phyloP scores from a whole-genome alignment of 75 land plant genomes.

The Larix kaempferi region DNA sequence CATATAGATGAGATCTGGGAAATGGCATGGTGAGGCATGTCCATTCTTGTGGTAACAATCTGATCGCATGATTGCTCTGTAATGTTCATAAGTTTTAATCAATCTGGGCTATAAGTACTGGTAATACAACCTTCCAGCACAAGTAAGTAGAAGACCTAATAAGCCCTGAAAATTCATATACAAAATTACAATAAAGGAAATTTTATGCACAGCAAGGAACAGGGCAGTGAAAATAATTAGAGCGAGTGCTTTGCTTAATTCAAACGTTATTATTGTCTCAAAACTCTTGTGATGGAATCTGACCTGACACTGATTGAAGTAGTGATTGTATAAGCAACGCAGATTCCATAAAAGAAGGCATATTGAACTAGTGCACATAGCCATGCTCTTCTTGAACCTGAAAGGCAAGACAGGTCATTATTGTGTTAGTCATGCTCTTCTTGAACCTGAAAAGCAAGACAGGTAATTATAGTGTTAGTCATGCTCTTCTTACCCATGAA shows the following conservation, averaged over 20 bases:
- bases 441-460: slow-evolving; percentile 37
- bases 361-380: slow-evolving; percentile 64
- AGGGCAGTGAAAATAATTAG: not conserved
- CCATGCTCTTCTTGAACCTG: slow-evolving; percentile 60
- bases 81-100: not conserved
- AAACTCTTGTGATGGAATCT: not conserved
- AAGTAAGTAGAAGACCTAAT: not conserved
- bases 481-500: slow-evolving; percentile 49
- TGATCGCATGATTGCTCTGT: slow-evolving; percentile 21
- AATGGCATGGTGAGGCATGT: slow-evolving; percentile 9
- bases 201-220: not conserved
- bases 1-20: slow-evolving; percentile 39
- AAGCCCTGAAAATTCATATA: not conserved
- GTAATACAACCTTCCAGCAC: slow-evolving; percentile 11
- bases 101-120: slow-evolving; percentile 24
- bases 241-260: not conserved
- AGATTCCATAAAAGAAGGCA: slow-evolving; percentile 49
- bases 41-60: slow-evolving; percentile 22
- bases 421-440: slow-evolving; percentile 29
- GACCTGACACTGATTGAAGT: slow-evolving; percentile 74
- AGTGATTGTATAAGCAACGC: slow-evolving; percentile 72
- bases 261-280: not conserved
- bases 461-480: slow-evolving; percentile 27
- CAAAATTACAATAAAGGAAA: not conserved
- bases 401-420: not conserved